Evolutionary conservation across 768 basidiomycete genomes (phyloP).

Genomic region (Crucibulum laeve): DNA sequence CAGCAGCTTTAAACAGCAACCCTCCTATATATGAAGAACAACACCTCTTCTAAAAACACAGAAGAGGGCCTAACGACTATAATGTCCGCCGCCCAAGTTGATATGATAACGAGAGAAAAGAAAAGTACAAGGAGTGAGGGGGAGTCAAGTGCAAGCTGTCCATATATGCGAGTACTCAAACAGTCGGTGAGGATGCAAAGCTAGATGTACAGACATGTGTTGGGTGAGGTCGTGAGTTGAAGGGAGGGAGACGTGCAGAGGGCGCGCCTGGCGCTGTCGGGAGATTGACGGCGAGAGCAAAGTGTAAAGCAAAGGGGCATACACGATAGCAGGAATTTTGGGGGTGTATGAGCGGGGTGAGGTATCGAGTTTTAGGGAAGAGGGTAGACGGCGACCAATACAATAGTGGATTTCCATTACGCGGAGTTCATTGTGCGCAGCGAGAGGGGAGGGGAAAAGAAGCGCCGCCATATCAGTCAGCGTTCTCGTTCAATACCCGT

Average conservation of each 20-base stretch:
- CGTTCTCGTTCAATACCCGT: constrained; percentile 26
- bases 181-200: neutral
- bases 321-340: too few relatives aligned
- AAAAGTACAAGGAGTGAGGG: constrained; percentile 3
- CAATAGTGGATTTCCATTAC: too few relatives aligned
- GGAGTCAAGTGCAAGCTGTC: constrained; percentile 2
- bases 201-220: too few relatives aligned
- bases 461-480: neutral
- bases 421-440: too few relatives aligned
- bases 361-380: too few relatives aligned
- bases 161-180: constrained; percentile 1
- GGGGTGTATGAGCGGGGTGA: too few relatives aligned
- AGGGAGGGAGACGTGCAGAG: too few relatives aligned
- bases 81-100: constrained; percentile 15
- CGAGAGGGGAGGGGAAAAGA: neutral
- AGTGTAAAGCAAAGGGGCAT: too few relatives aligned
- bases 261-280: too few relatives aligned
- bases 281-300: too few relatives aligned
- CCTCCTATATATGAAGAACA: neutral
- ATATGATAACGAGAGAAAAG: constrained; percentile 5
- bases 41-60: neutral
- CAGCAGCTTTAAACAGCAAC: neutral
- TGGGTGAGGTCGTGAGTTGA: too few relatives aligned
- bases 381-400: too few relatives aligned
- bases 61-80: constrained; percentile 1